Evolutionary conservation across 257 asterid species (phyloP).

Genomic region (Petunia secreta): DNA sequence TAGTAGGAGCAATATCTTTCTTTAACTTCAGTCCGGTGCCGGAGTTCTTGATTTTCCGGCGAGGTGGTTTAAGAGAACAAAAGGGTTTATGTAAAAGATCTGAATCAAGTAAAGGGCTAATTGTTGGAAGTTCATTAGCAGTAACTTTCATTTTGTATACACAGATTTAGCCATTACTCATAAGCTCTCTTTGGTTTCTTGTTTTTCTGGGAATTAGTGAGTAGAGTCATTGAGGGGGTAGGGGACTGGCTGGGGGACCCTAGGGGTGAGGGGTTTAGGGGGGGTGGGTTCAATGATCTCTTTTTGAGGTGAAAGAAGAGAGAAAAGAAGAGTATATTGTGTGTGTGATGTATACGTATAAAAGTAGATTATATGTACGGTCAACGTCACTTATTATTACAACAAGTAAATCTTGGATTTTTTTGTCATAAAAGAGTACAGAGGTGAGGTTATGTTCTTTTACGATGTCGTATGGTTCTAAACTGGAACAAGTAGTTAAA

Average conservation of each 20-base stretch:
- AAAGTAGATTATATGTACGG: conserved; percentile 35
- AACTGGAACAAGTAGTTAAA: too few relatives aligned
- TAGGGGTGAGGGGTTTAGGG: neutral
- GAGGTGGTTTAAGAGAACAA: conserved; percentile 40
- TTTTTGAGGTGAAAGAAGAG: conserved; percentile 18
- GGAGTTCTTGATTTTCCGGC: conserved; percentile 55
- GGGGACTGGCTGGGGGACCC: neutral
- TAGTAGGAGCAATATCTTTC: conserved; percentile 37
- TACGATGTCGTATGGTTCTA: too few relatives aligned
- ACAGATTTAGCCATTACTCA: conserved; percentile 46
- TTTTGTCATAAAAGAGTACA: too few relatives aligned
- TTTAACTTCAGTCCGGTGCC: conserved; percentile 46
- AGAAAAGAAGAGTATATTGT: neutral
- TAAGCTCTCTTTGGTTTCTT: neutral
- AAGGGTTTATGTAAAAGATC: conserved; percentile 46
- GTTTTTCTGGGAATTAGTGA: neutral
- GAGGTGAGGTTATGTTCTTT: too few relatives aligned
- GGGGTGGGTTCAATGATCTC: conserved; percentile 24
- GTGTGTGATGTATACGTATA: conserved; percentile 9
- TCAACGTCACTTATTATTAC: conserved; percentile 46
- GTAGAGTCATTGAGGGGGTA: neutral
- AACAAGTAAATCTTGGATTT: conserved; percentile 5
- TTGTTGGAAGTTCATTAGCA: conserved; percentile 34
- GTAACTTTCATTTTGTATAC: conserved; percentile 53
- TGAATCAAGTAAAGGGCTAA: conserved; percentile 36